Evolutionary conservation across 2,329 filamentous ascomycete genomes (phyloP), one percentile per base, ranked within the genome.

Genomic region (Exophiala mesophila): DNA sequence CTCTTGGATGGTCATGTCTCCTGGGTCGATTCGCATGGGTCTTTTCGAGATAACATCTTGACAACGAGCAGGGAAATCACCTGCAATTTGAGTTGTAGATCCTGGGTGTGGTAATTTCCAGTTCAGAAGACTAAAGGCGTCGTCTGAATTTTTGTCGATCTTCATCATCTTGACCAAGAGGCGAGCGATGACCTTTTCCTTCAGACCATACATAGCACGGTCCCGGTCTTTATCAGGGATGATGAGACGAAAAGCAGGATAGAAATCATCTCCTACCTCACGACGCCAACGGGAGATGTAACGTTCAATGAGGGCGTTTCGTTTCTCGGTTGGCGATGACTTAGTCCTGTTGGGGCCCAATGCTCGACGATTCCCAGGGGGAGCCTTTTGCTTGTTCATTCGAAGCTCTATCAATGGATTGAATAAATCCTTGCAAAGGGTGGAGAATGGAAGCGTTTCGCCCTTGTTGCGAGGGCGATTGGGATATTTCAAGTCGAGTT

Each of bases 211-310:
- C 71, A 95, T 88, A 13, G 85, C 84, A 35, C 92, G 79, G 57
- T 97, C 88, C 28, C 88, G 80, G 59, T 98, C 92, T 60, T 94
- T 94, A 57, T 94, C 88, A 0, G 90, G 89, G 3, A 96, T 73
- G 44, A 97, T 95, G 34, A 98, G 76, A 15, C 92, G 82, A 63
- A 98, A 77, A 2, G 88, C 90, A 0, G 92, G 92, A 59, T 92
- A 97, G 56, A 98, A 86, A 63, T 98, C 92, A 55, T 87, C 71
- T 18, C 92, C 92, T 16, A 96, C 89, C 48, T 95, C 82, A 42
- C 80, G 79, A 28, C 89, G 79, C 92, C 92, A 98, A 61, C 80
- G 76, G 10, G 77, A 76, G 54, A 98, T 87, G 68, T 95, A 98
- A 5, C 83, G 74, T 41, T 89, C 79, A 51, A 98, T 88, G 53